A percentile compares a stretch with the other conserved stretches of the same genome.
Evolutionary conservation across 2,329 filamentous ascomycete species (phyloP).

Genomic region (Scytalidium lignicola): DNA sequence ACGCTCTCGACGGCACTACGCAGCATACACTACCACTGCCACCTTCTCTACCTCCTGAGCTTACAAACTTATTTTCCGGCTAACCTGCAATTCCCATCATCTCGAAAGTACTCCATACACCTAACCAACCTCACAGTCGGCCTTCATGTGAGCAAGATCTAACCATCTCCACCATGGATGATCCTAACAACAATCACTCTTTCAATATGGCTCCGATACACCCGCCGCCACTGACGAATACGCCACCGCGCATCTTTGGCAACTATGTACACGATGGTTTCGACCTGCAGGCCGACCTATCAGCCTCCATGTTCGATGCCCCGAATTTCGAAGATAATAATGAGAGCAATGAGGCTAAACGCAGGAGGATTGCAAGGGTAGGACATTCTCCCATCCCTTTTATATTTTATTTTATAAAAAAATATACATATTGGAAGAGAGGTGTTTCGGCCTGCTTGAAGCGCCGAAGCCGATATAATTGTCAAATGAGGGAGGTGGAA

Average conservation of each 20-base stretch:
- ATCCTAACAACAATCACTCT: slow-evolving; percentile 25
- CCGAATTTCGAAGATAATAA: slow-evolving; percentile 59
- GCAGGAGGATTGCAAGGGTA: slow-evolving; percentile 57
- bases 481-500: too few relatives aligned
- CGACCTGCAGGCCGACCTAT: slow-evolving; percentile 50
- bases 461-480: too few relatives aligned
- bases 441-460: too few relatives aligned
- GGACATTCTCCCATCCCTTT: slow-evolving; percentile 27
- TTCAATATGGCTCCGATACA: slow-evolving; percentile 59
- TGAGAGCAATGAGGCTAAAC: slow-evolving; percentile 57
- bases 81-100: too few relatives aligned
- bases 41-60: too few relatives aligned
- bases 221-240: slow-evolving; percentile 56
- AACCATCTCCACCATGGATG: neutral
- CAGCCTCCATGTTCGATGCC: slow-evolving; percentile 55
- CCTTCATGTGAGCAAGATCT: neutral
- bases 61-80: too few relatives aligned
- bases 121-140: too few relatives aligned
- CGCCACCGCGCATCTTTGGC: slow-evolving; percentile 66
- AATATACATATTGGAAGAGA: neutral
- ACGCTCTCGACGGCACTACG: too few relatives aligned
- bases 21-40: too few relatives aligned
- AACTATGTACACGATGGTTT: slow-evolving; percentile 56
- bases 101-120: too few relatives aligned
- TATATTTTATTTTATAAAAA: neutral